phyloP scores from a whole-genome alignment of 352 stramenopile genomes.

The Peronospora tabacina region DNA sequence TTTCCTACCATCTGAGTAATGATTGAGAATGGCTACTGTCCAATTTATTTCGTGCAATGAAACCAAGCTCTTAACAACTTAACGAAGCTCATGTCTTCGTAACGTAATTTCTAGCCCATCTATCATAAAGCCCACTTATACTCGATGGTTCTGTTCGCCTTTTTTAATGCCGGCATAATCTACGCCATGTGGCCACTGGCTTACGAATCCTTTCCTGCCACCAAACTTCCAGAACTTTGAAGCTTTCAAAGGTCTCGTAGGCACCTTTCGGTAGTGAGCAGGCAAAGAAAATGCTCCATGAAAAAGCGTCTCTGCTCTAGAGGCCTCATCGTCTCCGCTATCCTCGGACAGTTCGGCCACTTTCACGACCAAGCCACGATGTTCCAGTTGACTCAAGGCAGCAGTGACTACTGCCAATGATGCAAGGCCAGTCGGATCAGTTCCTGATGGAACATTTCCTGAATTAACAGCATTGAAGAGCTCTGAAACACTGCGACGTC shows the following conservation, averaged over 20 bases:
- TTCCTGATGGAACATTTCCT: constrained; percentile 4
- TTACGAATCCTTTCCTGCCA: constrained; percentile 23
- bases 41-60: too few species aligned
- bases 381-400: constrained; percentile 50
- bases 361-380: constrained; percentile 43
- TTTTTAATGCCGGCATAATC: constrained; percentile 5
- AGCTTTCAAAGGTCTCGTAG: constrained; percentile 56
- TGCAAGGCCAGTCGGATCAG: constrained; percentile 7
- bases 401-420: constrained; percentile 51
- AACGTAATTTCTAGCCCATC: too few species aligned
- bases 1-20: too few species aligned
- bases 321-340: constrained; percentile 8
- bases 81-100: too few species aligned
- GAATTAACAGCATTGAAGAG: constrained; percentile 45
- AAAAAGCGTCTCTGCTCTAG: constrained; percentile 15
- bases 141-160: background rate
- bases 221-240: constrained; percentile 65
- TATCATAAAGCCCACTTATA: too few species aligned
- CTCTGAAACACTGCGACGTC: constrained; percentile 45
- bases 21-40: too few species aligned
- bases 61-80: too few species aligned
- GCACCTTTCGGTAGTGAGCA: constrained; percentile 56
- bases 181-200: background rate
- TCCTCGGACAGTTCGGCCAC: constrained; percentile 24
- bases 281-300: constrained; percentile 24